Conservation (phyloP, 1,284 basidiomycete genomes). For the Ganoderma lucidum region DNA sequence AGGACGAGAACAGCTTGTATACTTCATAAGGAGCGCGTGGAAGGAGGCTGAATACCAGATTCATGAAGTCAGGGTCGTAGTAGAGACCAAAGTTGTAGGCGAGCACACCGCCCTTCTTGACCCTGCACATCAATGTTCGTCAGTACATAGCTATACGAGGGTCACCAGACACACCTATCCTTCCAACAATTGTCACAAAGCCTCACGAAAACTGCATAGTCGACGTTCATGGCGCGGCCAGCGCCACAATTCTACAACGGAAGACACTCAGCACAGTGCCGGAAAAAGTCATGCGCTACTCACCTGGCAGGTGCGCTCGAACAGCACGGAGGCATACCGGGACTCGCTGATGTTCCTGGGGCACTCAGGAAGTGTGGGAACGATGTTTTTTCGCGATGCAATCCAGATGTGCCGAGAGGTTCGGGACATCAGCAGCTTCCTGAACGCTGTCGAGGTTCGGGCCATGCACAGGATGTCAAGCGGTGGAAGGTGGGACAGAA, state of each 20-base stretch:
- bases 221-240: not conserved
- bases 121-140: not conserved
- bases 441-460: not conserved
- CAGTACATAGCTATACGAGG: not conserved
- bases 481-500: conserved; percentile 1
- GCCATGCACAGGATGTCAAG: not conserved
- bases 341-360: not conserved
- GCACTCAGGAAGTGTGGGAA: not conserved
- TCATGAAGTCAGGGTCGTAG: not conserved
- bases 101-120: not conserved
- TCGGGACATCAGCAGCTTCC: conserved; percentile 1
- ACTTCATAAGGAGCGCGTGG: not conserved
- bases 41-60: not conserved
- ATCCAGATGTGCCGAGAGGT: conserved; percentile 4
- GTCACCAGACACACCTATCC: not conserved
- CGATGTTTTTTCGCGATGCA: not conserved
- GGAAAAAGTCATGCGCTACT: not conserved
- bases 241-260: not conserved
- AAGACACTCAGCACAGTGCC: not conserved
- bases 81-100: not conserved
- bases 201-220: not conserved
- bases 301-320: conserved; percentile 2
- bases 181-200: not conserved
- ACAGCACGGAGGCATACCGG: not conserved
- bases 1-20: not conserved